phyloP scores from a whole-genome alignment of 2,329 filamentous ascomycete genomes.

The Apiospora koreana region DNA sequence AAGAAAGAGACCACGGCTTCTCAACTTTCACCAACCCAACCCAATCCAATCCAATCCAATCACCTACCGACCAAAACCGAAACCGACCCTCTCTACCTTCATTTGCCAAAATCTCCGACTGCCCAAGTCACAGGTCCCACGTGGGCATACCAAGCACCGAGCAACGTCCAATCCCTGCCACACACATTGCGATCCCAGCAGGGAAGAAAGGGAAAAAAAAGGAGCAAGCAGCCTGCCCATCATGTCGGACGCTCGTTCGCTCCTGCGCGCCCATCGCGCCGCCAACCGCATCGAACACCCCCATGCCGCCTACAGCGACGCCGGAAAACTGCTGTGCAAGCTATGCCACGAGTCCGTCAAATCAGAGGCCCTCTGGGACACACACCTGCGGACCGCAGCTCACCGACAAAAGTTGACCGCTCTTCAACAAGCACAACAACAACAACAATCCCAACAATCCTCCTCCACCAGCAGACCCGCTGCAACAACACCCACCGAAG shows the following conservation, averaged over 20 bases:
- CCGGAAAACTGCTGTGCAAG: constrained; percentile 68
- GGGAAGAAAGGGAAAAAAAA: neutral
- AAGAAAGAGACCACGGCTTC: too few species aligned
- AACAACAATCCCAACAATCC: neutral
- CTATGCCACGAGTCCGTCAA: constrained; percentile 67
- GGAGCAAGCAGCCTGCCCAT: neutral
- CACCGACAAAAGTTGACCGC: constrained; percentile 44
- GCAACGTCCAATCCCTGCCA: too few species aligned
- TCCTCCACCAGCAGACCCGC: constrained; percentile 16
- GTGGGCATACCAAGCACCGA: too few species aligned
- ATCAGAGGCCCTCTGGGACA: constrained; percentile 67
- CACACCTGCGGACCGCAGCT: constrained; percentile 53
- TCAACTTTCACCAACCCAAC: neutral
- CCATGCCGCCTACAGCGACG: constrained; percentile 66
- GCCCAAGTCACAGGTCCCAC: too few species aligned
- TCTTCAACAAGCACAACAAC: constrained; percentile 14
- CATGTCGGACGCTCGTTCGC: constrained; percentile 79
- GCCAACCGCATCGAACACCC: constrained; percentile 73
- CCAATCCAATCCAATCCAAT: neutral
- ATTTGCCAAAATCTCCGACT: neutral
- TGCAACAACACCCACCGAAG: constrained; percentile 27
- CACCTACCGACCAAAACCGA: neutral
- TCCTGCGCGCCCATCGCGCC: constrained; percentile 76
- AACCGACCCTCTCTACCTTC: neutral
- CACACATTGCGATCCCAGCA: too few species aligned